Evolutionary conservation across 202 grass and related monocot species (phyloP).

Genomic region (Brachypodium distachyon): DNA sequence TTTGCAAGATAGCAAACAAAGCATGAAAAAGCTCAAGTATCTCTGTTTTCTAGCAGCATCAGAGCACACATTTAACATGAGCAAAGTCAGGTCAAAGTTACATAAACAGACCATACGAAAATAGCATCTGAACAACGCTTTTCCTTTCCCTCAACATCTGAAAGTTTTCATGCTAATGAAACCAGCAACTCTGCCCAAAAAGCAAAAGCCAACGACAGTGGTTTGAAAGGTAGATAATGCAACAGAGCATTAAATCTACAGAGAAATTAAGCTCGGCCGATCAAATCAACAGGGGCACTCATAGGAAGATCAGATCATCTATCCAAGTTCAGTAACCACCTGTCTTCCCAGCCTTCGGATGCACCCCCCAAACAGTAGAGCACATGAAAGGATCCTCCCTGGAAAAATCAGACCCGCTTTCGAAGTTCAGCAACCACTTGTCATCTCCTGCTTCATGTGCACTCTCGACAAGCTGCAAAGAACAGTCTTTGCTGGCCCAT

Average conservation of each 20-base stretch:
- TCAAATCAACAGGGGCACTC: no score
- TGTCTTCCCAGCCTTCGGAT: background rate
- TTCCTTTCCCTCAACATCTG: background rate
- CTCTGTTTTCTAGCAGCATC: background rate
- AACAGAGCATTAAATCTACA: no score
- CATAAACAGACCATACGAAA: background rate
- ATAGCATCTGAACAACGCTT: background rate
- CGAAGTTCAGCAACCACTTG: background rate
- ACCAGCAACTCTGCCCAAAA: no score
- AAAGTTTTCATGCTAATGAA: no score
- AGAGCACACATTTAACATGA: background rate
- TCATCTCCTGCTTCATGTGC: background rate
- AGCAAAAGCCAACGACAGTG: no score
- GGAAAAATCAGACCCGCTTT: background rate
- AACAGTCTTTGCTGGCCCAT: background rate
- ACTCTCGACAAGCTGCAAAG: background rate
- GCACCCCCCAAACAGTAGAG: background rate
- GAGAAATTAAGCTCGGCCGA: no score
- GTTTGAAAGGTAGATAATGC: no score
- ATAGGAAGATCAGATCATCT: no score
- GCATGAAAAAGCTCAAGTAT: background rate
- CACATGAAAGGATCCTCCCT: background rate
- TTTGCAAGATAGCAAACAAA: background rate
- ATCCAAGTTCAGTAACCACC: background rate
- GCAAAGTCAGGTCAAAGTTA: background rate